These are phyloP conservation scores for Colletotrichum salicis DNA, from an alignment of 2,329 filamentous ascomycete genomes.

Conservation along the genomic window DNA sequence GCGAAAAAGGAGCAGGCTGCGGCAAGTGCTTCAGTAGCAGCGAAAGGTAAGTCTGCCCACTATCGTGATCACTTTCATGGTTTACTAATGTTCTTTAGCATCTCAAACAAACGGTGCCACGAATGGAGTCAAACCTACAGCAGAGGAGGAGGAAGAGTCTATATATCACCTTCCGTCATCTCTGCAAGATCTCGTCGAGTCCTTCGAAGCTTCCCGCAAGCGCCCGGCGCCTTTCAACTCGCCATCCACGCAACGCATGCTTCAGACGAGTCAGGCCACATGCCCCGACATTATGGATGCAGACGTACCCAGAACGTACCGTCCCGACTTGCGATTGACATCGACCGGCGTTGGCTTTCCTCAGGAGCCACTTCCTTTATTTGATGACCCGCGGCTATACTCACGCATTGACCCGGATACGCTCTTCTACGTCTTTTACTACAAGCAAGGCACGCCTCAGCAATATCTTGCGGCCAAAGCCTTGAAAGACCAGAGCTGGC, in stretches of 20 bases:
- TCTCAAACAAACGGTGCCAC: conserved; percentile 61
- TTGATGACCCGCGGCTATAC: conserved; percentile 91
- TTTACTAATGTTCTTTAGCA: conserved; percentile 39
- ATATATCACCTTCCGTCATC: conserved; percentile 93
- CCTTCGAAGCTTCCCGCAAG: conserved; percentile 85
- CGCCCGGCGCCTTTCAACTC: conserved; percentile 70
- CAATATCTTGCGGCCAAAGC: conserved; percentile 96
- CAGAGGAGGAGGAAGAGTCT: conserved; percentile 75
- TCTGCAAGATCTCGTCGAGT: conserved; percentile 88
- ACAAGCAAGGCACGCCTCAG: conserved; percentile 94
- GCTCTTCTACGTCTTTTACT: conserved; percentile 99
- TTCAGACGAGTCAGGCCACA: conserved; percentile 77
- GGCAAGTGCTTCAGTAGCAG: conserved; percentile 54
- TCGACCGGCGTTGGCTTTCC: conserved; percentile 84
- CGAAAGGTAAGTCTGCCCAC: conserved; percentile 53
- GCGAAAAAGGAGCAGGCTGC: conserved; percentile 56
- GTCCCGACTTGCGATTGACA: conserved; percentile 82
- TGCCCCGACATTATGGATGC: conserved; percentile 82
- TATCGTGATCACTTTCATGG: not conserved
- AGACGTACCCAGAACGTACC: conserved; percentile 85
- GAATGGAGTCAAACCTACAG: conserved; percentile 63
- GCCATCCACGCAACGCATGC: conserved; percentile 76
- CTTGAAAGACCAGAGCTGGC: conserved; percentile 98
- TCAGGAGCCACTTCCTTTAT: conserved; percentile 89
- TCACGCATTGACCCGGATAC: conserved; percentile 93